These are phyloP conservation scores for Primulina tabacum DNA, from an alignment of 257 asterid genomes.

Conservation along the genomic window DNA sequence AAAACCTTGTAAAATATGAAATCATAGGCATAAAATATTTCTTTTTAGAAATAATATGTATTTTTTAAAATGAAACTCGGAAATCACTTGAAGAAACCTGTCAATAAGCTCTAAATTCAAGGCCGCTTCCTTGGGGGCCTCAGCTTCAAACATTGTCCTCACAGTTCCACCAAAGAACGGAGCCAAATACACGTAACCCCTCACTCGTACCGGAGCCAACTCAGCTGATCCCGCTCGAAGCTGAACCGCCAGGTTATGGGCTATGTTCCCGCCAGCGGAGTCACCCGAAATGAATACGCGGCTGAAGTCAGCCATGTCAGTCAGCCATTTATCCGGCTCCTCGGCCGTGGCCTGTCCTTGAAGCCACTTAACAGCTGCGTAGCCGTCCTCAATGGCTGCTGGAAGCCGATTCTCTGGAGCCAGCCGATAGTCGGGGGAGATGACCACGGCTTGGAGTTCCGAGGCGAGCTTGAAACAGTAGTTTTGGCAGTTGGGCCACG, in stretches of 20 bases:
- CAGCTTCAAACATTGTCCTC: conserved; percentile 54
- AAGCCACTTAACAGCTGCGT: conserved; percentile 62
- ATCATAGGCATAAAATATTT: too few relatives aligned
- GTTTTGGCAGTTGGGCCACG: conserved; percentile 84
- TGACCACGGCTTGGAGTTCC: conserved; percentile 52
- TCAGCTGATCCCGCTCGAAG: conserved; percentile 44
- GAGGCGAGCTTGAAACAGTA: conserved; percentile 65
- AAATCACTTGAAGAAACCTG: conserved; percentile 36
- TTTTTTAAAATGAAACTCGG: too few relatives aligned
- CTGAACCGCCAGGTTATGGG: conserved; percentile 59
- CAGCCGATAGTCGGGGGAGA: conserved; percentile 68
- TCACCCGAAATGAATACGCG: conserved; percentile 63
- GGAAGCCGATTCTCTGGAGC: conserved; percentile 77
- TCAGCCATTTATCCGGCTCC: conserved; percentile 55
- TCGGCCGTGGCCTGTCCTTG: conserved; percentile 42
- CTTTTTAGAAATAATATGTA: too few relatives aligned
- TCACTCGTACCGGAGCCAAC: conserved; percentile 57
- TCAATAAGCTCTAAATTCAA: conserved; percentile 63
- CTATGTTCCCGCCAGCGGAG: conserved; percentile 77
- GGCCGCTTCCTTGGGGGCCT: conserved; percentile 73
- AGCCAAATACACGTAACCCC: conserved; percentile 64
- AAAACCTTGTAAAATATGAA: conserved; percentile 29
- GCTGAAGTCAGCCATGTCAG: conserved; percentile 47
- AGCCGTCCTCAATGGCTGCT: conserved; percentile 71
- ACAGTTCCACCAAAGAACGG: conserved; percentile 73